Evolutionary conservation across 495 filamentous ascomycete species (phyloP), one percentile per base, ranked within the genome.

Genomic region (Xylaria acuta): DNA sequence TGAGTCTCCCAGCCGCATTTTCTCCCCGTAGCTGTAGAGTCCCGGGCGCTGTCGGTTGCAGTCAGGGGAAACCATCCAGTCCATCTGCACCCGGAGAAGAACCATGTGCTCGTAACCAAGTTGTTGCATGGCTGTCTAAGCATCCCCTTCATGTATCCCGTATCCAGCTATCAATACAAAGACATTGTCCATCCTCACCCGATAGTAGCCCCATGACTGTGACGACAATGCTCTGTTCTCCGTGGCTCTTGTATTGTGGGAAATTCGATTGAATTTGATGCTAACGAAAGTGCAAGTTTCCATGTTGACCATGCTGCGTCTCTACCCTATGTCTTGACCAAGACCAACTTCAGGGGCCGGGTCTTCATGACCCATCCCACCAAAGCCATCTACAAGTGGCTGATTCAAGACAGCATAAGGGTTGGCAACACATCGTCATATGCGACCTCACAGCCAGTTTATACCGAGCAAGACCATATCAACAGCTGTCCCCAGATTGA

Each of bases 291-390:
- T 43, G 80, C 64, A 77, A 97, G 94, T 91, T 99, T 98, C 82
- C 96, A 99, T 76, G 87, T 98, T 75, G 96, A 99, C 81, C 96
- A 99, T 84, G 97, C 96, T 5, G 95, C 95, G 27, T 96, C 95
- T 22, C 87, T 99, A 34, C 96, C 96, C 43, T 99, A 98, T 81
- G 96, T 99, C 69, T 89, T 99, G 78, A 92, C 95, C 71, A 98
- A 99, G 82, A 98, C 96, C 59, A 97, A 97, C 78, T 99, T 99
- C 87, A 91, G 92, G 73, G 96, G 96, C 67, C 90, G 95, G 36
- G 94, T 98, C 70, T 98, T 98, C 84, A 99, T 98, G 95, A 99
- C 96, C 34, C 96, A 98, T 84, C 93, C 96, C 6, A 99, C 96
- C 32, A 98, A 98, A 82, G 96, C 96, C 72, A 99, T 99, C 82